Evolutionary conservation across 192 early-diverging fungal species (phyloP).

Genomic region (Backusella westeae): DNA sequence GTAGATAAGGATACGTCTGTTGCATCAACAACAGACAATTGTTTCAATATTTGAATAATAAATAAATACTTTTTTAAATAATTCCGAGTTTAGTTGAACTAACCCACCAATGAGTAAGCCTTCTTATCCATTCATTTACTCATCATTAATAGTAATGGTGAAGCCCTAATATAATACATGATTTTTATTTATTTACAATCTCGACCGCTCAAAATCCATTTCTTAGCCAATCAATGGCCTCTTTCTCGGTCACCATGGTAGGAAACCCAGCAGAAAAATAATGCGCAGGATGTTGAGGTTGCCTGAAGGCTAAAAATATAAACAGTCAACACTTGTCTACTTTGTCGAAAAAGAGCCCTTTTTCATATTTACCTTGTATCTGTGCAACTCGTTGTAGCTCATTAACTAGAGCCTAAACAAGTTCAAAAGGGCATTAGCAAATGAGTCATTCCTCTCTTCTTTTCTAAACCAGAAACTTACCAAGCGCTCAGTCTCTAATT

Average conservation of each 20-base stretch:
- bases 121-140: neutral
- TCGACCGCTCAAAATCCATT: neutral
- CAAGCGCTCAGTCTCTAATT: neutral
- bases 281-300: neutral
- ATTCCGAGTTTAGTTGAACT: too few species aligned
- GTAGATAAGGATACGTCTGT: neutral
- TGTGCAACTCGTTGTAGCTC: neutral
- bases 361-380: neutral
- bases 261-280: constrained; percentile 13
- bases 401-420: neutral
- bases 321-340: neutral
- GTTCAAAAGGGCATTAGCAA: neutral
- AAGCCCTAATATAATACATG: neutral
- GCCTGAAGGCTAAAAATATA: neutral
- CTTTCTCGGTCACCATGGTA: constrained; percentile 20
- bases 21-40: neutral
- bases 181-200: neutral
- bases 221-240: constrained; percentile 22
- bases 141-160: neutral
- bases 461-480: neutral
- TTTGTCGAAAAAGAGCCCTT: neutral
- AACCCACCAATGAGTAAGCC: neutral
- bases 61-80: too few species aligned
- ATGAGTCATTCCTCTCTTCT: neutral
- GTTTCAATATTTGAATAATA: too few species aligned